These are phyloP conservation scores for Beauveria bassiana DNA, from an alignment of 2,329 filamentous ascomycete genomes.

Conservation along the genomic window DNA sequence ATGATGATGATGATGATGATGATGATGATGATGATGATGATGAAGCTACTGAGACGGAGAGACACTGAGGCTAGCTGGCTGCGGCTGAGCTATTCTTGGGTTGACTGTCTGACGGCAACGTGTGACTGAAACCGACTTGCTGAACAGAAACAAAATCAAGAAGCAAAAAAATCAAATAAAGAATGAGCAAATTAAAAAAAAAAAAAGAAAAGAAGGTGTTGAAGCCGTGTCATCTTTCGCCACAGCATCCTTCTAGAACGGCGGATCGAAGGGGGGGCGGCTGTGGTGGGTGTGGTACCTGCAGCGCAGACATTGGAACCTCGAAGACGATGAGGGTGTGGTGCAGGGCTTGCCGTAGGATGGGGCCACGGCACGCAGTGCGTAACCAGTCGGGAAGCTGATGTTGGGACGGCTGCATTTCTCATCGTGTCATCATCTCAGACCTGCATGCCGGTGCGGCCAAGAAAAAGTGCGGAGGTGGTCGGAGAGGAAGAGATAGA, in stretches of 20 bases:
- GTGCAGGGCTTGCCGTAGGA: not conserved
- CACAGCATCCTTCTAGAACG: slow-evolving; percentile 1
- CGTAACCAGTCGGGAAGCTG: not conserved
- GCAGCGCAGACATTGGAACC: not conserved
- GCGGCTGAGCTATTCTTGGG: not conserved
- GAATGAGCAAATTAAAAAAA: no score
- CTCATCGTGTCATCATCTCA: not conserved
- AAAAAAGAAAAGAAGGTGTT: not conserved
- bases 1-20: not conserved
- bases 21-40: not conserved
- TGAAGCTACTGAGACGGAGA: not conserved
- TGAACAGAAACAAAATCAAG: no score
- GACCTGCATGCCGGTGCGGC: not conserved
- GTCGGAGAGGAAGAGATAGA: not conserved
- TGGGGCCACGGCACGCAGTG: not conserved
- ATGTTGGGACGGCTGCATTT: not conserved
- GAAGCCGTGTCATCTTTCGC: not conserved
- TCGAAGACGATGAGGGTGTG: not conserved
- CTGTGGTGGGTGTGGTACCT: slow-evolving; percentile 5
- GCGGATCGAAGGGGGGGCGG: not conserved
- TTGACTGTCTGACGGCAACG: not conserved
- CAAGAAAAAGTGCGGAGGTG: not conserved
- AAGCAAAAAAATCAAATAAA: not conserved
- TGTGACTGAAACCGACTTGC: not conserved
- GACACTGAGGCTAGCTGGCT: no score